These are phyloP conservation scores for Leccinum angustisporum DNA, from an alignment of 1,284 basidiomycete species.

Conservation along the genomic window DNA sequence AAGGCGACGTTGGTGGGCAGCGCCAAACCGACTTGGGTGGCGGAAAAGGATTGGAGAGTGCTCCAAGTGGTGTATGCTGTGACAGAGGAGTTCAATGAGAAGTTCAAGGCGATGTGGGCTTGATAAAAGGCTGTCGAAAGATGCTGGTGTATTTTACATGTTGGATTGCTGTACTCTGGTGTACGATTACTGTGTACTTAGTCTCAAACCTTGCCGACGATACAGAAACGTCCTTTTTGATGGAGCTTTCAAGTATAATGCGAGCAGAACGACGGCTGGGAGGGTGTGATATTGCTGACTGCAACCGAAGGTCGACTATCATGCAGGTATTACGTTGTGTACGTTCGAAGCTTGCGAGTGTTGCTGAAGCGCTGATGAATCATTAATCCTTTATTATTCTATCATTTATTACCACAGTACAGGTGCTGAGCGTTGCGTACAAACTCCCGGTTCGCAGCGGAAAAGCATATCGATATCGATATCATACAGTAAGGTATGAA, in stretches of 20 bases:
- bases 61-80: conserved; percentile 49
- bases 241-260: too few species aligned
- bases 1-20: conserved; percentile 22
- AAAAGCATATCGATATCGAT: background rate
- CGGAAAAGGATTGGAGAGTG: conserved; percentile 54
- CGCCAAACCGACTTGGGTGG: conserved; percentile 39
- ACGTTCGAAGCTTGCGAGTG: too few species aligned
- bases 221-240: too few species aligned
- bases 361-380: too few species aligned
- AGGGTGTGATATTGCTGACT: too few species aligned
- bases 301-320: too few species aligned
- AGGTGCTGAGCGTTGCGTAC: background rate
- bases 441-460: background rate
- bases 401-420: background rate
- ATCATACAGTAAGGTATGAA: background rate
- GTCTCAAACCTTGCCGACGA: too few species aligned
- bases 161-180: background rate
- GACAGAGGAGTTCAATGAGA: conserved; percentile 51
- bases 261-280: too few species aligned
- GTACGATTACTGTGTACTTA: background rate
- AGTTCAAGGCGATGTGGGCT: conserved; percentile 54
- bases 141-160: background rate
- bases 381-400: background rate
- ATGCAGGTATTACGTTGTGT: too few species aligned
- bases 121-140: conserved; percentile 13